Conservation (phyloP, 352 stramenopile genomes). For the Pythium aristosporum region DNA sequence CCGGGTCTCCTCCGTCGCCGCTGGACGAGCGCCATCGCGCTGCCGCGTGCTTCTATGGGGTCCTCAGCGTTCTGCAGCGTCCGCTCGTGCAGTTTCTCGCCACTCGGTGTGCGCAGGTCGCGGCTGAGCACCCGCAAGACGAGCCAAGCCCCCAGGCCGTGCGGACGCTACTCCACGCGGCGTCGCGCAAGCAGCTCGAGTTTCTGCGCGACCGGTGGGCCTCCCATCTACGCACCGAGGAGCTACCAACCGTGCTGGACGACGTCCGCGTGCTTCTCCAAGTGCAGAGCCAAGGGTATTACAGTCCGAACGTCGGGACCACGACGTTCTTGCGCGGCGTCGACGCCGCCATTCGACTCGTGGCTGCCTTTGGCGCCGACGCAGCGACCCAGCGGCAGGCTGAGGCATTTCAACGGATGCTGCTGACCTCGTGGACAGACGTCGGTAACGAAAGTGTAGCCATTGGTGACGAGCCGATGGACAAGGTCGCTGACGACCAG, state of each 20-base stretch:
- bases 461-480: background rate
- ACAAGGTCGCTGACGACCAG: no score
- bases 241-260: background rate
- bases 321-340: background rate
- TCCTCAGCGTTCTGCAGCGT: background rate
- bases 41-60: background rate
- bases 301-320: background rate
- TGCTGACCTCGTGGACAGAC: background rate
- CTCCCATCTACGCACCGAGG: background rate
- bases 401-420: background rate
- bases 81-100: background rate
- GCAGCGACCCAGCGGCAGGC: background rate
- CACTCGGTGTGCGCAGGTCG: no score
- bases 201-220: background rate
- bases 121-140: background rate
- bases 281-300: background rate
- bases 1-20: background rate
- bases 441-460: background rate
- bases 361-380: background rate
- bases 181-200: constrained; percentile 1
- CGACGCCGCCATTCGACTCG: background rate
- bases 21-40: constrained; percentile 3
- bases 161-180: background rate
- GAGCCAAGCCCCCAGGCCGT: background rate
- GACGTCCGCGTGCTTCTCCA: background rate